Percentiles rank a stretch among this genome's conserved stretches.
phyloP scores from a whole-genome alignment of 148 eudicot species.

The Fallopia convolvulus region DNA sequence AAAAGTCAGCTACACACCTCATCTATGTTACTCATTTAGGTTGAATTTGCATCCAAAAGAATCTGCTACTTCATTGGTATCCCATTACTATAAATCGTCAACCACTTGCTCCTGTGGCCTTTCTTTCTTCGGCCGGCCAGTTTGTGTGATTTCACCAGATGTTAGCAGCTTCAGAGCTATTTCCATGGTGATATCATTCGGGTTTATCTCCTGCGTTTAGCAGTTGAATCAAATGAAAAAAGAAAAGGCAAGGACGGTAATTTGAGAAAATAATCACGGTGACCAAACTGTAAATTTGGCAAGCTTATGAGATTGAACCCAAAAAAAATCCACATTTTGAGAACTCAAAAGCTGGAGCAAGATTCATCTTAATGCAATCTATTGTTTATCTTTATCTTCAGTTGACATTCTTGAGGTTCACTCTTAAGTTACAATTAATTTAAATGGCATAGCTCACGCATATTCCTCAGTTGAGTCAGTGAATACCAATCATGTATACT shows the following conservation, averaged over 20 bases:
- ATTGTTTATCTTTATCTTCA: too few relatives aligned
- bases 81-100: neutral
- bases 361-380: too few relatives aligned
- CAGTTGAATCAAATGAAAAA: neutral
- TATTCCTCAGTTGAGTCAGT: neutral
- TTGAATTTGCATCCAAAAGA: neutral
- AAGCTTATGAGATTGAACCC: too few relatives aligned
- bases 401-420: too few relatives aligned
- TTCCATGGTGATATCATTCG: constrained; percentile 46
- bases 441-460: too few relatives aligned
- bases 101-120: constrained; percentile 8
- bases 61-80: neutral
- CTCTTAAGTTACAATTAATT: too few relatives aligned
- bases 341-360: too few relatives aligned
- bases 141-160: constrained; percentile 35
- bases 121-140: constrained; percentile 61
- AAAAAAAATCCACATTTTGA: too few relatives aligned
- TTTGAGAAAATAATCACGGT: too few relatives aligned
- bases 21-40: neutral
- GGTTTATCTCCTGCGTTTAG: constrained; percentile 42
- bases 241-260: neutral
- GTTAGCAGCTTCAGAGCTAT: constrained; percentile 58
- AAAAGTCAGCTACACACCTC: neutral
- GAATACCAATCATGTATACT: neutral
- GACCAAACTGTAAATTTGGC: too few relatives aligned